Evolutionary conservation across 2,329 filamentous ascomycete species (phyloP).

Genomic region (Aspergillus fijiensis): DNA sequence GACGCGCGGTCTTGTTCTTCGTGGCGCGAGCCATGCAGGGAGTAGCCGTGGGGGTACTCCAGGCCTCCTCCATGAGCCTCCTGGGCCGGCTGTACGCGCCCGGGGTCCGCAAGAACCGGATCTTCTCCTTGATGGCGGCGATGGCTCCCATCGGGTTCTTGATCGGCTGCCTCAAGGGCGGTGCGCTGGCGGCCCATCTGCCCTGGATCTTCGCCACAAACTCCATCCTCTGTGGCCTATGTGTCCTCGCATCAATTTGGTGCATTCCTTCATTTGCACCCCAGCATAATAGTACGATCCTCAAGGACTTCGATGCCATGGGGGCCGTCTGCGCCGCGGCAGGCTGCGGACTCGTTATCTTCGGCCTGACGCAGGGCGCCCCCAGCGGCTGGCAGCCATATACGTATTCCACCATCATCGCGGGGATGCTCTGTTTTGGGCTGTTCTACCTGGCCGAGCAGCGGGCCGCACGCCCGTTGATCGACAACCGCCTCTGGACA

Average conservation of each 20-base stretch:
- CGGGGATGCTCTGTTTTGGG: slow-evolving; percentile 46
- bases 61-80: slow-evolving; percentile 49
- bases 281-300: not conserved
- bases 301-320: slow-evolving; percentile 1
- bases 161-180: slow-evolving; percentile 43
- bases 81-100: slow-evolving; percentile 45
- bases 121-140: slow-evolving; percentile 41
- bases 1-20: slow-evolving; percentile 16
- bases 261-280: not conserved
- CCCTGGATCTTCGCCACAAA: slow-evolving; percentile 45
- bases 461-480: slow-evolving; percentile 42
- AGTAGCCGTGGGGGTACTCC: slow-evolving; percentile 47
- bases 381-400: slow-evolving; percentile 50
- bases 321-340: not conserved
- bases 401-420: slow-evolving; percentile 47
- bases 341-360: slow-evolving; percentile 45
- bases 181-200: slow-evolving; percentile 36
- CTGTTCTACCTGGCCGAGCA: slow-evolving; percentile 49
- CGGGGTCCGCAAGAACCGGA: slow-evolving; percentile 35
- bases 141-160: slow-evolving; percentile 45
- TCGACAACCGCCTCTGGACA: slow-evolving; percentile 44
- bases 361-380: slow-evolving; percentile 54
- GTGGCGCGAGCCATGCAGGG: slow-evolving; percentile 40
- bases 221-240: slow-evolving; percentile 37
- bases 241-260: not conserved